Conservation (phyloP, 345 rosid species). For the Citrus maxima region DNA sequence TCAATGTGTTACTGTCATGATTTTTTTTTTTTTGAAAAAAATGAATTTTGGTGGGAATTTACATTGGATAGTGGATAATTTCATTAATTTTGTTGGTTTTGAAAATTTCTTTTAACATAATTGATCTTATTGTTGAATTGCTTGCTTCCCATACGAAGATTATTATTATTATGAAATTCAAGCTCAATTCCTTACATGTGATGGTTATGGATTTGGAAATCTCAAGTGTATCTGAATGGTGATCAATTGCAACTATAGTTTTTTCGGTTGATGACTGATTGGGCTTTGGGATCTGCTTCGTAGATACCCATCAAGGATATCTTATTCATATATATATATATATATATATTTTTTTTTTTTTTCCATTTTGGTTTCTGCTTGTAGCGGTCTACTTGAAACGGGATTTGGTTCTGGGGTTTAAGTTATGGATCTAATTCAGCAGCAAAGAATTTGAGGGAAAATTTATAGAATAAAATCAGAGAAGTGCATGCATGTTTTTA, state of each 20-base stretch:
- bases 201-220: neutral
- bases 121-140: neutral
- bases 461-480: neutral
- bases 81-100: neutral
- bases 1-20: neutral
- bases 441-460: constrained; percentile 5
- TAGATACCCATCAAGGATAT: neutral
- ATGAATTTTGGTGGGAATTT: neutral
- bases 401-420: constrained; percentile 1
- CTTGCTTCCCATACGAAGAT: too few species aligned
- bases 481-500: neutral
- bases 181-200: constrained; percentile 1
- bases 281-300: constrained; percentile 18
- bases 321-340: neutral
- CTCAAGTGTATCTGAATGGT: neutral
- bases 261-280: constrained; percentile 11
- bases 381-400: neutral
- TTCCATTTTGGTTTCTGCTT: neutral
- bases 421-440: constrained; percentile 3
- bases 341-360: neutral
- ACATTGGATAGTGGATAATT: constrained; percentile 10
- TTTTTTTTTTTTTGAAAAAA: neutral
- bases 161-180: too few species aligned
- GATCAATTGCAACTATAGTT: neutral
- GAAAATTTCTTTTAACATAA: too few species aligned